These are phyloP conservation scores for Syzygium aromaticum DNA, from an alignment of 345 rosid species.

Conservation along the genomic window DNA sequence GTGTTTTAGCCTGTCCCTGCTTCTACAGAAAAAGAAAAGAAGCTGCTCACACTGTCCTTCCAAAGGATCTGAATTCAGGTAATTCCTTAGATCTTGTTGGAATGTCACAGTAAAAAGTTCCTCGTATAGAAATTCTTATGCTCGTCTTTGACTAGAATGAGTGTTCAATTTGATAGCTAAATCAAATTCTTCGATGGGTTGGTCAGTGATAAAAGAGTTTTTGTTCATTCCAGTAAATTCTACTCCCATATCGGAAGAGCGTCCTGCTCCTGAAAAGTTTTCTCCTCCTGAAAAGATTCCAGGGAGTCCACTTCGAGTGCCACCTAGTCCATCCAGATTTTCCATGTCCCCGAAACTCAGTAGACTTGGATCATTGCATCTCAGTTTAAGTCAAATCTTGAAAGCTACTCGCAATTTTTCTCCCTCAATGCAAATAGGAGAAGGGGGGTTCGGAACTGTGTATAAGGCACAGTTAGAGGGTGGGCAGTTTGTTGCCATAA, in stretches of 20 bases:
- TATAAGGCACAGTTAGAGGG: slow-evolving; percentile 67
- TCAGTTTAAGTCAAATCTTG: slow-evolving; percentile 39
- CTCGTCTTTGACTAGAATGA: neutral
- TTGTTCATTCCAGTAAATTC: slow-evolving; percentile 44
- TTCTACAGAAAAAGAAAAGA: slow-evolving; percentile 51
- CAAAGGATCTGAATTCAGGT: slow-evolving; percentile 62
- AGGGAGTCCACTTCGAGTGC: slow-evolving; percentile 65
- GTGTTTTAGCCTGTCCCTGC: slow-evolving; percentile 54
- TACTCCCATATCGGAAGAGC: slow-evolving; percentile 34
- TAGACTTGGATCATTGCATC: slow-evolving; percentile 60
- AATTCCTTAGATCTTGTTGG: slow-evolving; percentile 9
- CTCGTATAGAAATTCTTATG: neutral
- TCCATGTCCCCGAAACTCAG: slow-evolving; percentile 63
- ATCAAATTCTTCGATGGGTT: neutral
- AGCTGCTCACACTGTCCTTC: slow-evolving; percentile 39
- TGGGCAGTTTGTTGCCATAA: slow-evolving; percentile 78
- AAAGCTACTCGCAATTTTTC: slow-evolving; percentile 78
- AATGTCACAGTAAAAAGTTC: neutral
- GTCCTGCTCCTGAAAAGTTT: slow-evolving; percentile 40
- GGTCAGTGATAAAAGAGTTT: neutral
- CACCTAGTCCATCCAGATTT: slow-evolving; percentile 83
- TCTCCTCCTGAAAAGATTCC: slow-evolving; percentile 34
- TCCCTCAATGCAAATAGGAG: slow-evolving; percentile 52
- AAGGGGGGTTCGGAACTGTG: slow-evolving; percentile 91
- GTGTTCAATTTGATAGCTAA: neutral